These are phyloP conservation scores for Medicago truncatula DNA, from an alignment of 306 rosid genomes.

Conservation along the genomic window DNA sequence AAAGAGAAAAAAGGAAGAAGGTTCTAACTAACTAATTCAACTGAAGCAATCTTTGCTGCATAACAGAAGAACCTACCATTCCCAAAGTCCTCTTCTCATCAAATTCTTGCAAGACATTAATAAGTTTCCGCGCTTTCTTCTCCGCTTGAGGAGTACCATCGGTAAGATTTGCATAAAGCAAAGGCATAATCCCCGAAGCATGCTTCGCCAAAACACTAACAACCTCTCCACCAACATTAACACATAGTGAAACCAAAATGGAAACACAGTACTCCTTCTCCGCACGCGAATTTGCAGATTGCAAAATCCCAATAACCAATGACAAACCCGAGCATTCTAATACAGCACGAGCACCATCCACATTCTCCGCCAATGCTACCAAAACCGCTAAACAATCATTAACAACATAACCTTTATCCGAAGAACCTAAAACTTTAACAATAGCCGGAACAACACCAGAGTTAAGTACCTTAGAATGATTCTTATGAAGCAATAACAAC, in stretches of 20 bases:
- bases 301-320: constrained; percentile 38
- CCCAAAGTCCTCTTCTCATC: constrained; percentile 40
- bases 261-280: constrained; percentile 69
- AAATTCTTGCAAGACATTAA: constrained; percentile 56
- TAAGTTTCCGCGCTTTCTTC: constrained; percentile 66
- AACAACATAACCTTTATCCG: constrained; percentile 47
- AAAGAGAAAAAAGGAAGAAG: not conserved
- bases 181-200: constrained; percentile 46
- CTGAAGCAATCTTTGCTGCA: constrained; percentile 32
- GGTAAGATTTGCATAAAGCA: constrained; percentile 55
- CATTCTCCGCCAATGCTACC: constrained; percentile 52
- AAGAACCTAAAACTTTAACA: constrained; percentile 43
- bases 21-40: constrained; percentile 8
- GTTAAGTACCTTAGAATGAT: constrained; percentile 52
- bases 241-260: constrained; percentile 60
- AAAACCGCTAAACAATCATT: constrained; percentile 65
- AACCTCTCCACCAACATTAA: constrained; percentile 56
- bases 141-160: constrained; percentile 61
- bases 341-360: constrained; percentile 54
- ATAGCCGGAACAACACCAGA: constrained; percentile 58
- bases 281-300: constrained; percentile 26
- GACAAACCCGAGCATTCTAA: constrained; percentile 40
- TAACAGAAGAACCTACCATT: constrained; percentile 39
- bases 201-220: constrained; percentile 51
- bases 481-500: constrained; percentile 52